phyloP scores from a whole-genome alignment of 208 protist genomes.

The Endotrypanum monterogeii region DNA sequence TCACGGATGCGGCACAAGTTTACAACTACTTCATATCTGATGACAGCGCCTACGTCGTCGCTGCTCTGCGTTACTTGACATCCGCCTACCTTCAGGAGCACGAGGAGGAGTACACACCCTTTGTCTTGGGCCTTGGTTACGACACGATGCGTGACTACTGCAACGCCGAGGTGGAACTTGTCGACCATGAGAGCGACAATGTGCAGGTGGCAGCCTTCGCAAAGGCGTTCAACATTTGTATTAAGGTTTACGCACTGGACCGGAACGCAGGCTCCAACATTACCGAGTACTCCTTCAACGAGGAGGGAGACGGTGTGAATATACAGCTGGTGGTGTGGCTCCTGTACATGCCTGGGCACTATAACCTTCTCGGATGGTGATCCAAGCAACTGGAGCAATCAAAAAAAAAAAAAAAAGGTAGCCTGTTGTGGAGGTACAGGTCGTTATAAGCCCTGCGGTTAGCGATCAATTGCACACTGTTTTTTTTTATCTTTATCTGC shows the following conservation, averaged over 20 bases:
- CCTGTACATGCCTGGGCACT: constrained; percentile 82
- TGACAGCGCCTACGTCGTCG: constrained; percentile 57
- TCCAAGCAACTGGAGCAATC: neutral
- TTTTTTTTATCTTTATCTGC: too few species aligned
- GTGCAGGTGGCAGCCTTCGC: constrained; percentile 81
- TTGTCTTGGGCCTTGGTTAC: constrained; percentile 72
- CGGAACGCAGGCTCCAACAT: constrained; percentile 32
- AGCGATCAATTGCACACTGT: too few species aligned
- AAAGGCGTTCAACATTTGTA: constrained; percentile 44
- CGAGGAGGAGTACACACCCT: constrained; percentile 68
- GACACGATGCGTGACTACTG: constrained; percentile 66
- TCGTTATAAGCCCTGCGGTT: too few species aligned
- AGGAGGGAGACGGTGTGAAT: constrained; percentile 9
- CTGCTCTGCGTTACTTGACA: constrained; percentile 73
- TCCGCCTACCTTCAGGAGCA: constrained; percentile 71
- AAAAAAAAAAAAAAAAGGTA: too few species aligned
- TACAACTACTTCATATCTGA: constrained; percentile 34
- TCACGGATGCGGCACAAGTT: constrained; percentile 23
- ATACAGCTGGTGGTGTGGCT: constrained; percentile 35
- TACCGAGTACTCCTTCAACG: constrained; percentile 37
- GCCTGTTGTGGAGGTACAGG: neutral
- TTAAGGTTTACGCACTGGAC: constrained; percentile 69
- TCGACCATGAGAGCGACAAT: constrained; percentile 82
- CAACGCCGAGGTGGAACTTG: constrained; percentile 69
- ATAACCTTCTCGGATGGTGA: constrained; percentile 61